phyloP scores from a whole-genome alignment of 768 basidiomycete species.

The Albatrellus ellisii region DNA sequence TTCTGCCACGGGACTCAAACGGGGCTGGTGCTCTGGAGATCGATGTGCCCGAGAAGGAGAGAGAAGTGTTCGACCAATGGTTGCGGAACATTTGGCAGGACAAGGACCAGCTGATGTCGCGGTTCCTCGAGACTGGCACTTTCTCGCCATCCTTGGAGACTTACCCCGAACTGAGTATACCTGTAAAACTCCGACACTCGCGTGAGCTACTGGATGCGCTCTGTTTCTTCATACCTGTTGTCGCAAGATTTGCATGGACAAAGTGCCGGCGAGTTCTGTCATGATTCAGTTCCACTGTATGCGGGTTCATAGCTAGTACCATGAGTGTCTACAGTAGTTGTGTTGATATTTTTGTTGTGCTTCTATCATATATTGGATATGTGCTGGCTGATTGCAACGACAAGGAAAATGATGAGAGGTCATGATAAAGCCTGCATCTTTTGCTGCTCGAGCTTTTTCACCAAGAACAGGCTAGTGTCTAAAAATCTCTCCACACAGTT shows the following conservation, averaged over 20 bases:
- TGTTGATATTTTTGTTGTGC: not conserved
- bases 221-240: slow-evolving; percentile 53
- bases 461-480: slow-evolving; percentile 75
- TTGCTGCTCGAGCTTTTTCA: slow-evolving; percentile 43
- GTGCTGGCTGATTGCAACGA: not conserved
- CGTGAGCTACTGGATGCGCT: slow-evolving; percentile 56
- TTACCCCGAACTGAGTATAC: slow-evolving; percentile 33
- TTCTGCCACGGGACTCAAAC: slow-evolving; percentile 20
- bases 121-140: slow-evolving; percentile 40
- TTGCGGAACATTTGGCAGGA: slow-evolving; percentile 66
- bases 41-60: slow-evolving; percentile 22
- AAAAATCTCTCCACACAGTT: slow-evolving; percentile 92
- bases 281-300: not conserved
- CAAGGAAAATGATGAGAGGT: not conserved
- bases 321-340: too few relatives aligned
- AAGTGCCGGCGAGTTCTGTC: not conserved
- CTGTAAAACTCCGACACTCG: slow-evolving; percentile 38
- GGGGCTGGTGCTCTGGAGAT: slow-evolving; percentile 16
- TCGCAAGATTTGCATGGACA: slow-evolving; percentile 34
- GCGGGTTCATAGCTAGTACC: too few relatives aligned
- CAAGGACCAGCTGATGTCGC: slow-evolving; percentile 72
- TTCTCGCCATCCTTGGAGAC: slow-evolving; percentile 23
- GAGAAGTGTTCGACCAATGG: slow-evolving; percentile 65
- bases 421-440: slow-evolving; percentile 3
- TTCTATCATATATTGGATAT: not conserved